Conservation (phyloP, 2,329 filamentous ascomycete genomes). For the Periconia sp. region DNA sequence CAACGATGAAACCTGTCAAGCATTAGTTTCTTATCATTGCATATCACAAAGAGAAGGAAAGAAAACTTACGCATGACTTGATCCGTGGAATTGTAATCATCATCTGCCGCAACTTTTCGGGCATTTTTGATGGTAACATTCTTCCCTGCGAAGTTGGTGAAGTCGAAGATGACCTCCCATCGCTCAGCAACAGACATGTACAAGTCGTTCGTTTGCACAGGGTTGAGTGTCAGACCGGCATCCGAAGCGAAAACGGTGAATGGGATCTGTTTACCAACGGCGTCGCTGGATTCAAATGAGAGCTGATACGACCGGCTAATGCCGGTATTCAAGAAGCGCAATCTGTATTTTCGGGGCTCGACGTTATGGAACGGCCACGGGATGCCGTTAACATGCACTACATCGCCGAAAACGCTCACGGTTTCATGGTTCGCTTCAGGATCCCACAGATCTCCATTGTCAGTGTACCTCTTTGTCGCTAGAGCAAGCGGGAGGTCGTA, state of each 20-base stretch:
- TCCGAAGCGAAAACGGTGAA: constrained; percentile 60
- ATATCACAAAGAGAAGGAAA: background rate
- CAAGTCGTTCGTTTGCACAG: constrained; percentile 46
- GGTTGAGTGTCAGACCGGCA: constrained; percentile 39
- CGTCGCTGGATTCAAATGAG: constrained; percentile 45
- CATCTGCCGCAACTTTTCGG: constrained; percentile 41
- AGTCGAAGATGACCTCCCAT: constrained; percentile 62
- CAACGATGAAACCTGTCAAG: constrained; percentile 44
- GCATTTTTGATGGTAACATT: constrained; percentile 51
- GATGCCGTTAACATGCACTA: constrained; percentile 61
- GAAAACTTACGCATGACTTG: constrained; percentile 23
- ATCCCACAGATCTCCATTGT: constrained; percentile 52
- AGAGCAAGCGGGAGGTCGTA: constrained; percentile 59
- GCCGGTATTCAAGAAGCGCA: constrained; percentile 53
- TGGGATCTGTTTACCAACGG: constrained; percentile 40
- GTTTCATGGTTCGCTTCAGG: constrained; percentile 43
- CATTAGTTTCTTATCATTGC: background rate
- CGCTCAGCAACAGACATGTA: constrained; percentile 57
- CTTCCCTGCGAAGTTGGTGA: constrained; percentile 52
- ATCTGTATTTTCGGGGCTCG: constrained; percentile 60
- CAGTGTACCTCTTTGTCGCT: constrained; percentile 55
- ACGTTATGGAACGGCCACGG: constrained; percentile 61
- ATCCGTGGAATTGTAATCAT: constrained; percentile 52
- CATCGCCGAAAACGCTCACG: constrained; percentile 55
- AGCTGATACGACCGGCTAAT: constrained; percentile 47